Evolutionary conservation across 441 rosid species (phyloP).

Genomic region (Pelargonium cotyledonis): DNA sequence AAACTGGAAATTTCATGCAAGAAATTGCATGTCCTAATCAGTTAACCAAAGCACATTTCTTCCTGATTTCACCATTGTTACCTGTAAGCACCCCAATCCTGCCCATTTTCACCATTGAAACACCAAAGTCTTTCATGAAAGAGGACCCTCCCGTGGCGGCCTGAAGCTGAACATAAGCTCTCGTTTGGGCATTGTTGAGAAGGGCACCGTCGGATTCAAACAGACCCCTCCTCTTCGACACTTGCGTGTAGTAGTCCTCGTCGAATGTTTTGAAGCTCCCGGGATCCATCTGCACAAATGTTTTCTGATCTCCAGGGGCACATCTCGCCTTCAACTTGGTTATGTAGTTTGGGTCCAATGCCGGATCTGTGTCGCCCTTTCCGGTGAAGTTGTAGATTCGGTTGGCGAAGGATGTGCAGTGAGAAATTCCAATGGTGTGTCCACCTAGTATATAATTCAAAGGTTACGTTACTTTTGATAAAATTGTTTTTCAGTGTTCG

Average conservation of each 20-base stretch:
- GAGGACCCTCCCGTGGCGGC: slow-evolving; percentile 18
- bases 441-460: slow-evolving; percentile 17
- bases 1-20: neutral
- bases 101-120: slow-evolving; percentile 58
- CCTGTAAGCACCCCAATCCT: slow-evolving; percentile 53
- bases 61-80: slow-evolving; percentile 40
- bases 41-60: slow-evolving; percentile 6
- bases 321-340: slow-evolving; percentile 22
- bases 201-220: no score
- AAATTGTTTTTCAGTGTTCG: no score
- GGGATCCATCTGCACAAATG: slow-evolving; percentile 60
- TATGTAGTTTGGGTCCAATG: slow-evolving; percentile 28
- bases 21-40: neutral
- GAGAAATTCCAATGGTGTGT: slow-evolving; percentile 38
- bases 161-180: slow-evolving; percentile 38
- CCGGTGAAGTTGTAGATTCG: slow-evolving; percentile 45
- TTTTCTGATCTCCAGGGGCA: slow-evolving; percentile 33
- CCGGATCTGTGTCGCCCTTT: slow-evolving; percentile 32
- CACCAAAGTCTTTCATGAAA: slow-evolving; percentile 53
- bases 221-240: slow-evolving; percentile 48
- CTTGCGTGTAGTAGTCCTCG: slow-evolving; percentile 29
- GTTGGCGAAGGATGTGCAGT: slow-evolving; percentile 25
- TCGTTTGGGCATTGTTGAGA: slow-evolving; percentile 34
- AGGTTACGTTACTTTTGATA: neutral
- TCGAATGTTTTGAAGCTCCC: slow-evolving; percentile 59